Conservation (phyloP, 2,329 filamentous ascomycete species). For the Diplodia seriata region DNA sequence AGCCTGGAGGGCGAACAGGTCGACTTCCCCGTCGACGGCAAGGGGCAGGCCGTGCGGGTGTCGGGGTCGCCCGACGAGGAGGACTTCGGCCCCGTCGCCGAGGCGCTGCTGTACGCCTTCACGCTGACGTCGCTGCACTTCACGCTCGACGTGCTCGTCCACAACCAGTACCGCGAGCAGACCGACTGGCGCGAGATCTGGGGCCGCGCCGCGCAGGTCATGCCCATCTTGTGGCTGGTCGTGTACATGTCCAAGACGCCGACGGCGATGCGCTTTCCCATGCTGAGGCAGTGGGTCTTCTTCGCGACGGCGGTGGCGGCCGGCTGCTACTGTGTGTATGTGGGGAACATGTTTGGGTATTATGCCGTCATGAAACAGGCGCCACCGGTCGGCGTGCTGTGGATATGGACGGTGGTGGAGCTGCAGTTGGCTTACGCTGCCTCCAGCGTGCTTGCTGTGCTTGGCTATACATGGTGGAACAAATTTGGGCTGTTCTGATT, state of each 20-base stretch:
- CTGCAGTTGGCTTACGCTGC: constrained; percentile 73
- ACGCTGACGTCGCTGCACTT: constrained; percentile 76
- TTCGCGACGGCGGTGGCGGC: constrained; percentile 64
- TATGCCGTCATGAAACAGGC: constrained; percentile 90
- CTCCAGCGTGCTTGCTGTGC: constrained; percentile 59
- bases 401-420: constrained; percentile 93
- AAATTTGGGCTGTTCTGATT: constrained; percentile 57
- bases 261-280: constrained; percentile 52
- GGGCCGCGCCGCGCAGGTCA: constrained; percentile 56
- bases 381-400: constrained; percentile 86
- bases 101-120: constrained; percentile 58
- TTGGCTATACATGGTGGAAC: constrained; percentile 62
- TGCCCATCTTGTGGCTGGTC: constrained; percentile 54
- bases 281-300: constrained; percentile 63
- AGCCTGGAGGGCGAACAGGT: constrained; percentile 27
- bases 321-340: constrained; percentile 81
- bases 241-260: constrained; percentile 54
- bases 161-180: constrained; percentile 76
- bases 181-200: constrained; percentile 66
- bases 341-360: constrained; percentile 81
- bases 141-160: constrained; percentile 78
- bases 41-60: constrained; percentile 12
- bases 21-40: constrained; percentile 32
- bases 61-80: constrained; percentile 50
- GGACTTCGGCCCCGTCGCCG: constrained; percentile 54